Evolutionary conservation across 129 eudicot species (phyloP).

Genomic region (Rutidosis leptorrhynchoides): DNA sequence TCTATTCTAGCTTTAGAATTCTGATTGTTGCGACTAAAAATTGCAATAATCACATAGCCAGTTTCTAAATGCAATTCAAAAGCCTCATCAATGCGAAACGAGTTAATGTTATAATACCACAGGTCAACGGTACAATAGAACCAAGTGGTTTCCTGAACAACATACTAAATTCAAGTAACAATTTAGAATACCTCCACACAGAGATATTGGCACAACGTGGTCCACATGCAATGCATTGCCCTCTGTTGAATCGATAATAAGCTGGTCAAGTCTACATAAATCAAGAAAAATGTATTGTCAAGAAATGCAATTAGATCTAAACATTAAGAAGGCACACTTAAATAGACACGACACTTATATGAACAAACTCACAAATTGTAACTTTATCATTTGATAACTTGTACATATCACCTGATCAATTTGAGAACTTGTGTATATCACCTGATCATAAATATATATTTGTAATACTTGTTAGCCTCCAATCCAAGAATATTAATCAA

Average conservation of each 20-base stretch:
- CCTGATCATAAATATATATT: no score
- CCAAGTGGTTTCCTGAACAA: neutral
- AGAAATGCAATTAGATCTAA: conserved; percentile 1
- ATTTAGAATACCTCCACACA: conserved; percentile 66
- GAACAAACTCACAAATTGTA: conserved; percentile 66
- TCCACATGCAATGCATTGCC: conserved; percentile 99
- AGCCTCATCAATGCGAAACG: neutral
- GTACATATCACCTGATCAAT: no score
- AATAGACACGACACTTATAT: no score
- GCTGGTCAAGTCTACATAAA: conserved; percentile 67
- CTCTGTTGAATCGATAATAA: conserved; percentile 73
- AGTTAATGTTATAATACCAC: neutral
- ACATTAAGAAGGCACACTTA: neutral
- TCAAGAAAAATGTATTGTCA: conserved; percentile 2
- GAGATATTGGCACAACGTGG: conserved; percentile 78
- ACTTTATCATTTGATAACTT: no score
- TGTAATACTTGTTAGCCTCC: no score
- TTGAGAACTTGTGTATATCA: no score
- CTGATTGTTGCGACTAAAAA: neutral
- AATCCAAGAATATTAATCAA: no score
- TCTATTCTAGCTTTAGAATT: no score
- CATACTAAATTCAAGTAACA: neutral
- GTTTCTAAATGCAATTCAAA: neutral
- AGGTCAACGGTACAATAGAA: conserved; percentile 9
- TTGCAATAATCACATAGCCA: neutral